Base-by-base conservation (phyloP, 2,329 filamentous ascomycete genomes). In the Arthroderma sp. region DNA sequence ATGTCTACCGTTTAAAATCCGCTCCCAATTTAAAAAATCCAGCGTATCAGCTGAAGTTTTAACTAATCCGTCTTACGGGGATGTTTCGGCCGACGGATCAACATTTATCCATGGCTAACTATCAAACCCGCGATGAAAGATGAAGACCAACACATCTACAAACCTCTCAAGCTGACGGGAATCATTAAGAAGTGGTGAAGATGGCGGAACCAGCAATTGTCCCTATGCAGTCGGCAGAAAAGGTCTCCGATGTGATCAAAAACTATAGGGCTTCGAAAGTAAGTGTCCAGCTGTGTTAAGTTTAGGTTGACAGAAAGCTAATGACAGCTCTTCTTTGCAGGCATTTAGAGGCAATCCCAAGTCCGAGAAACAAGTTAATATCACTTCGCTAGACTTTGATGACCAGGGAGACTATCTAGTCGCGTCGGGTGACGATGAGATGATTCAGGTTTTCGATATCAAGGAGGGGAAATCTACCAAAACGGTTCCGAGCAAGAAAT, bases 321-420 rank as follows among this genome's bases (percentile, higher is more conserved):
- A 38, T 59, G 54, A 5, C 19, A 19, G 39, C 19, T 43, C 57
- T 4, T 37, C 23, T 7, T 31, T 31, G 5, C 58, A 70, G 69
- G 62, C 64, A 2, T 74, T 69, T 61, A 66, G 64, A 58, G 65
- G 60, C 8, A 61, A 63, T 41, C 62, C 65, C 47, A 76, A 72
- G 64, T 69, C 68, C 63, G 74, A 73, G 43, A 62, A 61, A 56
- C 65, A 63, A 54, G 82, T 84, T 2, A 79, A 84, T 62, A 83
- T 96, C 59, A 86, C 93, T 7, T 97, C 91, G 1, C 82, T 98
- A 65, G 91, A 98, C 75, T 98, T 95, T 69, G 91, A 97, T 71
- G 91, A 97, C 74, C 86, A 88, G 44, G 93, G 93, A 70, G 90
- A 96, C 71, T 87, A 91, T 54, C 81, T 94, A 59, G 89, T 98